Percentiles rank a stretch among this genome's conserved stretches.
These are phyloP conservation scores for Misopates orontium DNA, from an alignment of 257 asterid species.

Conservation along the genomic window DNA sequence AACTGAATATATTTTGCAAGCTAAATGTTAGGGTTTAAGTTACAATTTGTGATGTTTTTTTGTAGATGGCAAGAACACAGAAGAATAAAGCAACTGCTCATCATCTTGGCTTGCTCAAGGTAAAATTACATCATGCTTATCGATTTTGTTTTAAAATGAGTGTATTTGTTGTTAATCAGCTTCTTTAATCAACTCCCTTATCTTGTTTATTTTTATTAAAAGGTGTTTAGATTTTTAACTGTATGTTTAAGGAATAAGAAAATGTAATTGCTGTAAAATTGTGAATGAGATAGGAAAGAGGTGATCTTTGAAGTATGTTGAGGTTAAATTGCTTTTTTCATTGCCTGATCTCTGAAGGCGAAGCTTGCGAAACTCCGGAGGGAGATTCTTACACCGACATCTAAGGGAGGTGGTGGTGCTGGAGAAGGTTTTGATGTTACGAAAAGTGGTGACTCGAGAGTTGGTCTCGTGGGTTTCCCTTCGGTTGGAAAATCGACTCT, in stretches of 20 bases:
- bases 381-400: constrained; percentile 82
- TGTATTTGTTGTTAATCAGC: neutral
- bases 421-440: constrained; percentile 99
- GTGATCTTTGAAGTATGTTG: neutral
- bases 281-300: no score
- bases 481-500: constrained; percentile 98
- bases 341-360: constrained; percentile 51
- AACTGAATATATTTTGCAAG: neutral
- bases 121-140: constrained; percentile 17
- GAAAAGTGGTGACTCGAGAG: constrained; percentile 98
- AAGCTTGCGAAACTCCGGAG: constrained; percentile 96
- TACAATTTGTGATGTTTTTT: constrained; percentile 19
- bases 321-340: constrained; percentile 9
- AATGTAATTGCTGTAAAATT: no score
- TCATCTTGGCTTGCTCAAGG: constrained; percentile 96
- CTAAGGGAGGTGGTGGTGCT: constrained; percentile 98
- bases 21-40: constrained; percentile 1
- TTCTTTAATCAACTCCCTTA: neutral
- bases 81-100: constrained; percentile 98
- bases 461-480: constrained; percentile 96
- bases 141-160: no score
- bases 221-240: no score
- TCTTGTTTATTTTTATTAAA: neutral
- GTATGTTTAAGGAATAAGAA: no score
- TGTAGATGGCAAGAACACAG: constrained; percentile 98